phyloP scores from a whole-genome alignment of 192 early-diverging fungal species.

The Physocladia obscura region DNA sequence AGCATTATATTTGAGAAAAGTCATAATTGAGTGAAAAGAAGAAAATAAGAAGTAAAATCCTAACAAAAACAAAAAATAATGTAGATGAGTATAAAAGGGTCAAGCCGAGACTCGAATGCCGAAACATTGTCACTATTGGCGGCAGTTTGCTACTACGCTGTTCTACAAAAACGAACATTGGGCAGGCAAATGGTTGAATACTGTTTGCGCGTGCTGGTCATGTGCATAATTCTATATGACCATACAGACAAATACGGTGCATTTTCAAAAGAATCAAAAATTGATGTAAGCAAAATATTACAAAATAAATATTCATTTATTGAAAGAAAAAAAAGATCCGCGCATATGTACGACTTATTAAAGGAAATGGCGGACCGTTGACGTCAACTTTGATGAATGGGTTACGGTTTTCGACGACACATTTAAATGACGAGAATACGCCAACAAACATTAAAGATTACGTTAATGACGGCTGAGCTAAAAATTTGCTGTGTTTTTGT shows the following conservation, averaged over 20 bases:
- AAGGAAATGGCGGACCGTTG: conserved; percentile 53
- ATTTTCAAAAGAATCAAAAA: conserved; percentile 71
- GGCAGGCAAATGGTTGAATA: conserved; percentile 63
- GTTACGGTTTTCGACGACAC: conserved; percentile 73
- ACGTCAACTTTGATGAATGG: conserved; percentile 67
- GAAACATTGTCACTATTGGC: conserved; percentile 76
- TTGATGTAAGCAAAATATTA: conserved; percentile 68
- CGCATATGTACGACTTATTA: conserved; percentile 65
- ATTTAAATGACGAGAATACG: conserved; percentile 77
- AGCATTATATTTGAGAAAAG: no score
- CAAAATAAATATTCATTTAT: neutral
- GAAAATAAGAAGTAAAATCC: neutral
- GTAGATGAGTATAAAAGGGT: no score
- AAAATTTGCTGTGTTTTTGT: neutral
- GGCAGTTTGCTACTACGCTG: conserved; percentile 75
- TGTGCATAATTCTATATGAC: conserved; percentile 88
- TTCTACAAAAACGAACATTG: conserved; percentile 62
- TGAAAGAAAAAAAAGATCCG: conserved; percentile 51
- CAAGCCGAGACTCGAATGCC: conserved; percentile 27
- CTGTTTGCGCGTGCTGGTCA: conserved; percentile 83
- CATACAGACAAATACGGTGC: conserved; percentile 75
- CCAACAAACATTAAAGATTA: conserved; percentile 50
- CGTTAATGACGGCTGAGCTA: conserved; percentile 6
- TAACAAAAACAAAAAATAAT: no score
- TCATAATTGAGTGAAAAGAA: conserved; percentile 32